Base-by-base conservation (phyloP, 2,329 filamentous ascomycete species). In the Blastomyces gilchristii region DNA sequence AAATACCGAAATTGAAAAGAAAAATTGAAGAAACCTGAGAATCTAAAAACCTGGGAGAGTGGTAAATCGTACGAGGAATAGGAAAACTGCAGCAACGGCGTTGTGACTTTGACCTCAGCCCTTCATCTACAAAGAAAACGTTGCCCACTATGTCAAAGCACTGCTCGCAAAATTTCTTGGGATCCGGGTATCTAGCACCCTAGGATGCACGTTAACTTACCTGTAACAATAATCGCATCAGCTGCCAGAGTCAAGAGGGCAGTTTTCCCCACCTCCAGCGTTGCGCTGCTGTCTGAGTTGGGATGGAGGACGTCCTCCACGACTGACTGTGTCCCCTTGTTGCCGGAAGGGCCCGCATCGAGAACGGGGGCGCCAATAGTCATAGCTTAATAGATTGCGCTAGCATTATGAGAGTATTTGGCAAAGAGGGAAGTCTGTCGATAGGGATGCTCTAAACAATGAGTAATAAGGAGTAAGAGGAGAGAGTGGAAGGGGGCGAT, bases 291-390 rank as follows among this genome's bases (percentile, higher is more conserved):
- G n/a, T 53, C 41, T 56, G 43, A 16, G 16, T 37, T 25, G 37
- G 37, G 39, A 11, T 22, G 28, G 25, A 41, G 18, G 34, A 62
- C 28, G 34, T 18, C 52, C 14, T 62, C 60, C 37, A 12, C 22
- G 8, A 41, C 56, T 16, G 52, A 56, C 9, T 18, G 6, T 22
- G 52, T 57, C 60, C 5, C 91, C 91, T 78, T 95, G 91, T 73
- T 96, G 91, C 91, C 91, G 96, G 68, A 91, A 4, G 25, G 58
- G 16, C 43, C 43, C 1, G 58, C 41, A 11, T 63, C 61, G 47
- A 64, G 45, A 39, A 39, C 37, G 31, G 59, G 22, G 41, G 25
- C 62, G 37, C 61, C 47, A 25, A 61, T 4, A 53, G 61, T 63
- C 61, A 63, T 63, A n/a, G 45, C 45, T 45, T 28, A 28, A 59